These are phyloP conservation scores for Cetraspora pellucida DNA, from an alignment of 192 early-diverging fungal species.

Conservation along the genomic window DNA sequence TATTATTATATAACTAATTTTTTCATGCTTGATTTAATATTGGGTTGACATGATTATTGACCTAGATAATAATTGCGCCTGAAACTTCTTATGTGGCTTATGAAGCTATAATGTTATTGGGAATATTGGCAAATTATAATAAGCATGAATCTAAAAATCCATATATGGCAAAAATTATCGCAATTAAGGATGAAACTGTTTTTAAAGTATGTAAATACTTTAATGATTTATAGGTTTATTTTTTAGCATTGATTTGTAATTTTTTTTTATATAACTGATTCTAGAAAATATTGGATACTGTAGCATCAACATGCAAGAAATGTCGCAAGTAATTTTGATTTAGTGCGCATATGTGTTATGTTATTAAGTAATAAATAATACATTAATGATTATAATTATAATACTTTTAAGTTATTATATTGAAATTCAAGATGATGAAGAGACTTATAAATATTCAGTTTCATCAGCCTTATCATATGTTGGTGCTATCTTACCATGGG, in stretches of 20 bases:
- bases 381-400: not conserved
- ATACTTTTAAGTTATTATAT: constrained; percentile 40
- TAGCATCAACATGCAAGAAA: constrained; percentile 1
- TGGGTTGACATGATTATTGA: no score
- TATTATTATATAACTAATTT: no score
- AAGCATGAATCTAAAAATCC: constrained; percentile 57
- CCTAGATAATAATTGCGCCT: constrained; percentile 45
- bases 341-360: not conserved
- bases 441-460: constrained; percentile 41
- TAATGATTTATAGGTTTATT: not conserved
- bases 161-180: constrained; percentile 44
- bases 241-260: not conserved
- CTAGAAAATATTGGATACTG: constrained; percentile 31
- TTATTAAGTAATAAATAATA: not conserved
- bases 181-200: constrained; percentile 38
- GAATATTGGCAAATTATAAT: constrained; percentile 60
- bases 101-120: constrained; percentile 48
- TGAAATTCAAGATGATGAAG: constrained; percentile 52
- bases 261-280: not conserved
- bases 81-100: constrained; percentile 42
- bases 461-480: constrained; percentile 47
- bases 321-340: constrained; percentile 18
- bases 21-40: no score
- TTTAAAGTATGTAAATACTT: constrained; percentile 33
- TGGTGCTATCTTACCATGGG: constrained; percentile 46